Evolutionary conservation across 768 basidiomycete genomes (phyloP).

Genomic region (Lyophyllum atratum): DNA sequence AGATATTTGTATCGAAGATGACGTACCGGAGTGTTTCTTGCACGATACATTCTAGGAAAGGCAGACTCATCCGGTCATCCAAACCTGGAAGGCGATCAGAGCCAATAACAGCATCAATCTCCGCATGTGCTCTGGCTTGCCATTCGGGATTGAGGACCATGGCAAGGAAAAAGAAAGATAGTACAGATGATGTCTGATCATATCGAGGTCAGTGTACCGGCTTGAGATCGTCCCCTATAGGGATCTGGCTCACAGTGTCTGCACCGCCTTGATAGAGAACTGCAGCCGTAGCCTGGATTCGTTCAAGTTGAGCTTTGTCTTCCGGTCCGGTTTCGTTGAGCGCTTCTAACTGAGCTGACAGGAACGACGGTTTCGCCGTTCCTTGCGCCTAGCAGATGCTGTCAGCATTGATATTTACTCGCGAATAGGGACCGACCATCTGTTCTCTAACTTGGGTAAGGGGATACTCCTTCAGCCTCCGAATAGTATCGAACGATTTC

Average conservation of each 20-base stretch:
- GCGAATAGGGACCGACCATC: slow-evolving; percentile 10
- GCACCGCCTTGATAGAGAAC: slow-evolving; percentile 7
- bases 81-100: slow-evolving; percentile 21
- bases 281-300: slow-evolving; percentile 8
- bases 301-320: neutral
- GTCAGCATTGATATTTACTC: neutral
- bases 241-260: slow-evolving; percentile 7
- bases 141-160: neutral
- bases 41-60: slow-evolving; percentile 13
- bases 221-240: neutral
- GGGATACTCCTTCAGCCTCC: slow-evolving; percentile 16
- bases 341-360: slow-evolving; percentile 5
- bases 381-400: slow-evolving; percentile 4
- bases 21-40: slow-evolving; percentile 21
- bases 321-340: neutral
- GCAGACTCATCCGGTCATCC: slow-evolving; percentile 1
- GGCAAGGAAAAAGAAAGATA: neutral
- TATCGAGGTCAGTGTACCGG: neutral
- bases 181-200: neutral
- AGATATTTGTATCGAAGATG: slow-evolving; percentile 2
- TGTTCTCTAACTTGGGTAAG: slow-evolving; percentile 11
- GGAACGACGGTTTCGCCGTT: slow-evolving; percentile 13
- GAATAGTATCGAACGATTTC: neutral
- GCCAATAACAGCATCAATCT: slow-evolving; percentile 30
- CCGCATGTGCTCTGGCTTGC: slow-evolving; percentile 7